Percentiles rank a stretch among this genome's conserved stretches.
phyloP scores from a whole-genome alignment of 208 protist genomes.

The Leishmania tarentolae region DNA sequence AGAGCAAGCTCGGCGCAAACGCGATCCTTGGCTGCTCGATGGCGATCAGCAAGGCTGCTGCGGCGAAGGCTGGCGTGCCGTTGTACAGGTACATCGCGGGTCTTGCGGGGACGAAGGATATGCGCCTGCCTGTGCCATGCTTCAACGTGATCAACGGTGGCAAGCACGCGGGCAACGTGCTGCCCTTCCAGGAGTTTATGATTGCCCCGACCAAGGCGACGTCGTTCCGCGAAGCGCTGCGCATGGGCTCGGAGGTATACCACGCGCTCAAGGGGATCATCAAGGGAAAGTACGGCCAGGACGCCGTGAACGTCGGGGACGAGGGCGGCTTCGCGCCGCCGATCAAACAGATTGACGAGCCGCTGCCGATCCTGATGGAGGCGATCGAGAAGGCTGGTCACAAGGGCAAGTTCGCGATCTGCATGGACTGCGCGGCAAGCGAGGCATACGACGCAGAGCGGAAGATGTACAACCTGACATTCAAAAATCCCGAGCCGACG shows the following conservation, averaged over 20 bases:
- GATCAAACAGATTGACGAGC: slow-evolving; percentile 96
- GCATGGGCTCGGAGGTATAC: slow-evolving; percentile 98
- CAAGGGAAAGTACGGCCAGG: slow-evolving; percentile 96
- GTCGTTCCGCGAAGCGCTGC: slow-evolving; percentile 95
- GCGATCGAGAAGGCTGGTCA: slow-evolving; percentile 97
- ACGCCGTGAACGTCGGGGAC: slow-evolving; percentile 96
- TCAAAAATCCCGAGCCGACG: slow-evolving; percentile 93
- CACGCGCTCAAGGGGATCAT: slow-evolving; percentile 97
- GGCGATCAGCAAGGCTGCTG: slow-evolving; percentile 96
- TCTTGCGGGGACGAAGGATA: slow-evolving; percentile 88
- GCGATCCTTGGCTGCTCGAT: slow-evolving; percentile 98
- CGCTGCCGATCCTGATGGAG: slow-evolving; percentile 95
- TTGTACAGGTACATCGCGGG: slow-evolving; percentile 97
- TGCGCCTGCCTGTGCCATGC: slow-evolving; percentile 92
- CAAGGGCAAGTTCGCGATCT: slow-evolving; percentile 96
- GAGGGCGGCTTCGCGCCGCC: slow-evolving; percentile 99
- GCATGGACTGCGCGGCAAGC: slow-evolving; percentile 98
- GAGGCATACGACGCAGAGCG: slow-evolving; percentile 97
- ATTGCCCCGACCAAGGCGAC: slow-evolving; percentile 95
- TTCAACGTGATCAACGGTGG: slow-evolving; percentile 99
- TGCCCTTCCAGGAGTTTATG: slow-evolving; percentile 98
- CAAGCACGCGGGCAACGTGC: slow-evolving; percentile 97
- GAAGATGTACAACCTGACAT: slow-evolving; percentile 97
- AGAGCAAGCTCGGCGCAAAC: slow-evolving; percentile 98
- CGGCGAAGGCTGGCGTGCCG: slow-evolving; percentile 84